Percentiles rank a stretch among this genome's conserved stretches.
These are phyloP conservation scores for Colletotrichum shisoi DNA, from an alignment of 2,329 filamentous ascomycete species.

Conservation along the genomic window DNA sequence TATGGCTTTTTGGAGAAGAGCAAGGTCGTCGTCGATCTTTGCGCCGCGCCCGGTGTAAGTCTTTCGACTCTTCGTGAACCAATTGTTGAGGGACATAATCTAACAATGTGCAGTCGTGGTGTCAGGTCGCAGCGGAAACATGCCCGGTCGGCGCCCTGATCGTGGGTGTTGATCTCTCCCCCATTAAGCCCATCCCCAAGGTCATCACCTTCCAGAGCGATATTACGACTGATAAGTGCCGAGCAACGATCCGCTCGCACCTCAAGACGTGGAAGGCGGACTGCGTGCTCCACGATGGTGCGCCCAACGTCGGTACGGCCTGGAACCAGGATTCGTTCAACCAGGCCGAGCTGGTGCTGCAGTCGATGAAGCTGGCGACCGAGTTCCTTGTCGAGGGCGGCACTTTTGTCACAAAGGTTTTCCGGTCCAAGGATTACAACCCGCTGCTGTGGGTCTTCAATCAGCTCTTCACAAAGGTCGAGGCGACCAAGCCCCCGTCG, in stretches of 20 bases:
- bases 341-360: conserved; percentile 89
- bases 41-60: conserved; percentile 89
- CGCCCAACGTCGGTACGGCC: conserved; percentile 95
- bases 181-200: conserved; percentile 93
- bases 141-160: conserved; percentile 93
- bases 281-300: conserved; percentile 93
- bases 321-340: conserved; percentile 99
- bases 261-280: conserved; percentile 97
- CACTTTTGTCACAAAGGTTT: conserved; percentile 96
- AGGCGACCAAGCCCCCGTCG: conserved; percentile 95
- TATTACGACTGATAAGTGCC: conserved; percentile 96
- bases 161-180: conserved; percentile 89
- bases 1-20: conserved; percentile 98
- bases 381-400: conserved; percentile 91
- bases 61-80: neutral
- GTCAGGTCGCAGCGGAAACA: conserved; percentile 92
- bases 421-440: conserved; percentile 97
- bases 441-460: conserved; percentile 96
- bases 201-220: conserved; percentile 97
- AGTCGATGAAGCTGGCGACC: conserved; percentile 90
- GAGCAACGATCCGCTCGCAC: conserved; percentile 86
- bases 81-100: conserved; percentile 5
- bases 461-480: conserved; percentile 92
- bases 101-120: conserved; percentile 73
- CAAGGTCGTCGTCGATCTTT: conserved; percentile 95